Conservation (phyloP, 768 basidiomycete genomes). For the Psilocybe cubensis region DNA sequence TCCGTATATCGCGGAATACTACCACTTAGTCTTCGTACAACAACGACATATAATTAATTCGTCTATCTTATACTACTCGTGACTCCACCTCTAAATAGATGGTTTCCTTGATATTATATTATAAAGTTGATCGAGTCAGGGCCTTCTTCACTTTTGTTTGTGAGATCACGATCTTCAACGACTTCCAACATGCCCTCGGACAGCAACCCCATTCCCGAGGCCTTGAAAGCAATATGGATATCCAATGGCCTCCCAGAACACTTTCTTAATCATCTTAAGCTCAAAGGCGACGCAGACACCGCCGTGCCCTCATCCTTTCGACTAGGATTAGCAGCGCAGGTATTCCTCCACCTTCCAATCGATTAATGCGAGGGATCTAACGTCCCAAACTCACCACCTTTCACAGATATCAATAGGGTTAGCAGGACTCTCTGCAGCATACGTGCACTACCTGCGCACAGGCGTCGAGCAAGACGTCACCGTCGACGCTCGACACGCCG, state of each 20-base stretch:
- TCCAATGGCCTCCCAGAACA: constrained; percentile 40
- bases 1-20: too few species aligned
- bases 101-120: too few species aligned
- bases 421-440: constrained; percentile 54
- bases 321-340: constrained; percentile 58
- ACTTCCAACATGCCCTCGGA: not conserved
- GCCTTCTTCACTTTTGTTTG: too few species aligned
- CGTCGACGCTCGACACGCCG: constrained; percentile 60
- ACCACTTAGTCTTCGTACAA: too few species aligned
- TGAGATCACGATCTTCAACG: too few species aligned
- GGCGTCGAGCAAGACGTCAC: constrained; percentile 49
- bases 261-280: constrained; percentile 36
- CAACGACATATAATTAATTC: too few species aligned
- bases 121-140: too few species aligned
- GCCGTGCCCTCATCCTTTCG: constrained; percentile 58
- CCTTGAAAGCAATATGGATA: constrained; percentile 37
- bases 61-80: too few species aligned
- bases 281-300: constrained; percentile 43
- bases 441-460: constrained; percentile 50
- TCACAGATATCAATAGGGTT: constrained; percentile 36
- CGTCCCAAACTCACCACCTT: not conserved
- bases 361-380: not conserved
- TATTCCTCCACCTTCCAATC: not conserved
- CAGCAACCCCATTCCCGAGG: not conserved
- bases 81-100: too few species aligned